A percentile compares a stretch with the other conserved stretches of the same genome.
phyloP scores from a whole-genome alignment of 495 filamentous ascomycete species.

The Daldinia caldariorum region DNA sequence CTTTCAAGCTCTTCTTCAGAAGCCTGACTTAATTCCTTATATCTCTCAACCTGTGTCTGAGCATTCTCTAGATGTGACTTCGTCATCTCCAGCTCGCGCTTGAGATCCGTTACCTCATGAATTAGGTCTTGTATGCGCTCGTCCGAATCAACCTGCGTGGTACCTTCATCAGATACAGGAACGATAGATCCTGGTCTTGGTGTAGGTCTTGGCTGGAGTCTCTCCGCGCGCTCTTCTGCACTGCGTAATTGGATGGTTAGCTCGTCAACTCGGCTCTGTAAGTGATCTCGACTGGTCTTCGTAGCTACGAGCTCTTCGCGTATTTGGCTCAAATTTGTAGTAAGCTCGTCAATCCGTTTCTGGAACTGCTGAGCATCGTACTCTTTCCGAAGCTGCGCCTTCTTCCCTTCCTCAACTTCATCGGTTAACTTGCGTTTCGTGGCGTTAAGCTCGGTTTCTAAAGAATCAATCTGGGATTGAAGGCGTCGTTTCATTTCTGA shows the following conservation, averaged over 20 bases:
- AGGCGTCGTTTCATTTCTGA: constrained; percentile 81
- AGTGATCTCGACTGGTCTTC: constrained; percentile 86
- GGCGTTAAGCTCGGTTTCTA: constrained; percentile 79
- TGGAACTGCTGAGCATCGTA: constrained; percentile 86
- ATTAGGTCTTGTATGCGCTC: constrained; percentile 85
- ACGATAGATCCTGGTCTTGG: constrained; percentile 59
- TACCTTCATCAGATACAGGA: constrained; percentile 55
- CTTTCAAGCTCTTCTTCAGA: constrained; percentile 89
- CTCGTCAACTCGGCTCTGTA: constrained; percentile 88
- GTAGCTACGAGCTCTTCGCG: constrained; percentile 84
- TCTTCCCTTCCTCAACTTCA: constrained; percentile 83
- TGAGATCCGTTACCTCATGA: constrained; percentile 83
- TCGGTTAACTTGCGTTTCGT: constrained; percentile 86
- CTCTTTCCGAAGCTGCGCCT: constrained; percentile 80
- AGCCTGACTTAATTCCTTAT: constrained; percentile 85
- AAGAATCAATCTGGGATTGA: constrained; percentile 75
- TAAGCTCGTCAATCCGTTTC: constrained; percentile 88
- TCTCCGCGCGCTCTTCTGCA: constrained; percentile 83
- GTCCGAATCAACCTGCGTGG: constrained; percentile 59
- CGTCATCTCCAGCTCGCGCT: constrained; percentile 79
- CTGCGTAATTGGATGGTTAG: constrained; percentile 85
- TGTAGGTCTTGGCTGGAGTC: constrained; percentile 78
- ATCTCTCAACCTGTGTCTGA: constrained; percentile 82
- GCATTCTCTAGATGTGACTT: constrained; percentile 80
- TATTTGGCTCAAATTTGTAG: constrained; percentile 75